Base-by-base conservation (phyloP, 768 basidiomycete species). In the Mycena indigotica region DNA sequence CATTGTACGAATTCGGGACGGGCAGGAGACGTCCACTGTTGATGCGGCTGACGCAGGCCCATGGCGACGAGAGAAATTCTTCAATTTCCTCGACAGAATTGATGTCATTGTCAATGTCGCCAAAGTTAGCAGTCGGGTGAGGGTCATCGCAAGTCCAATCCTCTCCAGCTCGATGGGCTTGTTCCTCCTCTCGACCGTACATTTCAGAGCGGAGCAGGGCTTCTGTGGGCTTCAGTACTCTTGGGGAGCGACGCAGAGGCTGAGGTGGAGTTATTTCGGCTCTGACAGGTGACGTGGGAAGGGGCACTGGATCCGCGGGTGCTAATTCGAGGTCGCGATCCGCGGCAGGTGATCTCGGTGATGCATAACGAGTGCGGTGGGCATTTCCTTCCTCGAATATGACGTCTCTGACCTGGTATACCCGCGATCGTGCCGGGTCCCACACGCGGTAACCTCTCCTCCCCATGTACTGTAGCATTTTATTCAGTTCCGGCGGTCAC, bases 391-490 rank as follows among this genome's bases (percentile, higher is more conserved):
- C 59, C 21, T 61, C 59, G 46, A 57, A 64, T 8, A 54, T 44
- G 6, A 64, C 56, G 23, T 64, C 32, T 6, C 48, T 55, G 6
- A 64, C 56, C 19, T 50, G 10, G 53, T 28, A 64, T 2, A 64
- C 53, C 2, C 50, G 40, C 2, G 3, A 4, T 3, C 56, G 45
- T n/a, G 44, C 17, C 4, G 50, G 46, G 28, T 64, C 56, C 5
- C 49, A 48, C 8, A 60, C 28, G 6, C 56, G 30, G 38, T 64
- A 64, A 2, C 63, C 63, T 4, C 53, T 56, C 0, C 56, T 38
- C 3, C 59, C 63, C 58, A 64, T 58, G 30, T 64, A 64, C 35
- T 60, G 56, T 6, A 64, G 54, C 56, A 64, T 55, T n/a, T n/a
- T n/a, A n/a, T n/a, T n/a, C n/a, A n/a, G n/a, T n/a, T n/a, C n/a